These are phyloP conservation scores for Coprinopsis sp. DNA, from an alignment of 768 basidiomycete genomes.

Conservation along the genomic window DNA sequence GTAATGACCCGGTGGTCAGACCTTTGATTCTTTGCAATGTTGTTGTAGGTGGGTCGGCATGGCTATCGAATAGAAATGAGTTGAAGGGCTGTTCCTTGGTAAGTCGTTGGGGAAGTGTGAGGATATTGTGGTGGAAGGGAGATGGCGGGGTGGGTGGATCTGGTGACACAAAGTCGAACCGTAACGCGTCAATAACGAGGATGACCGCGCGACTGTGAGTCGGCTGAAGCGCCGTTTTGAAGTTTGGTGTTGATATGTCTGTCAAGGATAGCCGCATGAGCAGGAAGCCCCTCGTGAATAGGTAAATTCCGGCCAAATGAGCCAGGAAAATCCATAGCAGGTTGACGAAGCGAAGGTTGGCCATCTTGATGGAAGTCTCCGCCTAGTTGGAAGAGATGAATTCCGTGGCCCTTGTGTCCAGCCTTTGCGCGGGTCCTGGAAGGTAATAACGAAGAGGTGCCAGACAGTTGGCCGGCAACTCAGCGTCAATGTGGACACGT, in stretches of 20 bases:
- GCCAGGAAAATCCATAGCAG: constrained; percentile 59
- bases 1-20: constrained; percentile 89
- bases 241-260: constrained; percentile 36
- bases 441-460: no score
- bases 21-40: constrained; percentile 95
- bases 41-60: constrained; percentile 92
- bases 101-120: constrained; percentile 75
- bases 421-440: no score
- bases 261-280: constrained; percentile 71
- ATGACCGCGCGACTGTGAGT: constrained; percentile 80
- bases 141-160: constrained; percentile 58
- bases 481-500: no score
- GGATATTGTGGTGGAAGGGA: constrained; percentile 73
- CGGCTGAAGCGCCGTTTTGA: constrained; percentile 44
- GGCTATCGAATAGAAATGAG: constrained; percentile 85
- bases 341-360: constrained; percentile 1
- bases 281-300: constrained; percentile 91
- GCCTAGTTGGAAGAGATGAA: no score
- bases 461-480: no score
- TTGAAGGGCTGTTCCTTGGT: constrained; percentile 57
- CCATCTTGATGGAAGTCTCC: no score
- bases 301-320: constrained; percentile 76
- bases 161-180: constrained; percentile 88
- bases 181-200: constrained; percentile 87
- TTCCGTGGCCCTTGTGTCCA: no score